phyloP scores from a whole-genome alignment of 805 yeast species.

The Nakazawaea anatomiae region DNA sequence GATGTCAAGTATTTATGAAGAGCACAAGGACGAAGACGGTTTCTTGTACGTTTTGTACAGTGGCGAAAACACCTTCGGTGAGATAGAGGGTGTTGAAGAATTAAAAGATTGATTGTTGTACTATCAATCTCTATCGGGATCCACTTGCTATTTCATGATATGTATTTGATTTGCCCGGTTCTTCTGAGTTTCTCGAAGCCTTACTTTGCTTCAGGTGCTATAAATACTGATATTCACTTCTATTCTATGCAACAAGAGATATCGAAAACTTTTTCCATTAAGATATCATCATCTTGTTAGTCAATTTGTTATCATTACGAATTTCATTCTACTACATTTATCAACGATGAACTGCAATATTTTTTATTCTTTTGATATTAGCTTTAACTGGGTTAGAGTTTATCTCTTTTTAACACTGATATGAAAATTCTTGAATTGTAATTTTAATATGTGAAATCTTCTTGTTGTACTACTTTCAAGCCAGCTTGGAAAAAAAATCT shows the following conservation, averaged over 20 bases:
- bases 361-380: not conserved
- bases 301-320: not conserved
- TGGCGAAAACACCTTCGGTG: constrained; percentile 96
- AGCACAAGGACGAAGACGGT: constrained; percentile 97
- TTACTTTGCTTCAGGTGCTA: not conserved
- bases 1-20: constrained; percentile 91
- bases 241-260: not conserved
- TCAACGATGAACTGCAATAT: not conserved
- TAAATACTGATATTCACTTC: not conserved
- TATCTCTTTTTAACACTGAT: not conserved
- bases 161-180: not conserved
- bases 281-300: not conserved
- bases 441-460: too few relatives aligned
- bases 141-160: too few relatives aligned
- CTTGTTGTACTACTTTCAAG: too few relatives aligned
- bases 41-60: constrained; percentile 93
- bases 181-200: not conserved
- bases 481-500: too few relatives aligned
- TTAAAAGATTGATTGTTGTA: constrained; percentile 6
- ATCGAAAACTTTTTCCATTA: too few relatives aligned
- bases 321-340: not conserved
- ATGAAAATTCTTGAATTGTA: not conserved
- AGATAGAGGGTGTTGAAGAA: constrained; percentile 24
- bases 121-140: not conserved
- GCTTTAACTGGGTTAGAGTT: constrained; percentile 3